Percentiles rank a stretch among this genome's conserved stretches.
phyloP scores from a whole-genome alignment of 352 stramenopile genomes.

The Globisporangium viniferum region DNA sequence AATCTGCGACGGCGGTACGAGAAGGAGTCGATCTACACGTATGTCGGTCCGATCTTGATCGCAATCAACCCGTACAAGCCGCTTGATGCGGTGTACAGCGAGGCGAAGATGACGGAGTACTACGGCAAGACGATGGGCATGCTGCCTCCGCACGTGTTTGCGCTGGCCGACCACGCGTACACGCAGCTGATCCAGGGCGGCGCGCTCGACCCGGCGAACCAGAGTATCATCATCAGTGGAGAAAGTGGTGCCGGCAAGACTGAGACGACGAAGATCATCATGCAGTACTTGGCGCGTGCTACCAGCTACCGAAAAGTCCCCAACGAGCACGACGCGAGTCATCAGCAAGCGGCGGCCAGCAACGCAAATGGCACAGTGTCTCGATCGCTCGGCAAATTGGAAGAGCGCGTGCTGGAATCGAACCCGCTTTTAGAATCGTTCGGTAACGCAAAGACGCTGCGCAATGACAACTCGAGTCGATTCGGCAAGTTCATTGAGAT shows the following conservation, averaged over 20 bases:
- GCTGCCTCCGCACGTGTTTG: conserved; percentile 90
- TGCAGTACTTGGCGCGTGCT: conserved; percentile 83
- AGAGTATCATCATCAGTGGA: conserved; percentile 92
- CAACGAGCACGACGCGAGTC: conserved; percentile 38
- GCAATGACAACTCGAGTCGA: conserved; percentile 96
- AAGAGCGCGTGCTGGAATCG: conserved; percentile 85
- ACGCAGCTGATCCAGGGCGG: conserved; percentile 84
- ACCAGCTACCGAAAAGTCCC: conserved; percentile 67
- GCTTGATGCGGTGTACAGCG: conserved; percentile 63
- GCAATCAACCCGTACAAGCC: conserved; percentile 91
- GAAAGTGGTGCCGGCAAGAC: conserved; percentile 90
- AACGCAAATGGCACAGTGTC: conserved; percentile 79
- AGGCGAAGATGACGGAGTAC: conserved; percentile 86
- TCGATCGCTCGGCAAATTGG: conserved; percentile 83
- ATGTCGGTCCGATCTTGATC: conserved; percentile 89
- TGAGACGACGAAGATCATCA: conserved; percentile 92
- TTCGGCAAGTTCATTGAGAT: conserved; percentile 99
- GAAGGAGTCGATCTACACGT: conserved; percentile 93
- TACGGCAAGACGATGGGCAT: conserved; percentile 79
- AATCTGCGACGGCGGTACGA: conserved; percentile 90
- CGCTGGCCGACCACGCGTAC: conserved; percentile 87
- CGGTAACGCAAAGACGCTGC: conserved; percentile 92
- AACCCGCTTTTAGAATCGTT: conserved; percentile 90
- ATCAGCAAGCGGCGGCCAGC: conserved; percentile 52
- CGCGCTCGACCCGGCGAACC: conserved; percentile 78